Evolutionary conservation across 1,284 basidiomycete species (phyloP).

Genomic region (Ustilago nuda): DNA sequence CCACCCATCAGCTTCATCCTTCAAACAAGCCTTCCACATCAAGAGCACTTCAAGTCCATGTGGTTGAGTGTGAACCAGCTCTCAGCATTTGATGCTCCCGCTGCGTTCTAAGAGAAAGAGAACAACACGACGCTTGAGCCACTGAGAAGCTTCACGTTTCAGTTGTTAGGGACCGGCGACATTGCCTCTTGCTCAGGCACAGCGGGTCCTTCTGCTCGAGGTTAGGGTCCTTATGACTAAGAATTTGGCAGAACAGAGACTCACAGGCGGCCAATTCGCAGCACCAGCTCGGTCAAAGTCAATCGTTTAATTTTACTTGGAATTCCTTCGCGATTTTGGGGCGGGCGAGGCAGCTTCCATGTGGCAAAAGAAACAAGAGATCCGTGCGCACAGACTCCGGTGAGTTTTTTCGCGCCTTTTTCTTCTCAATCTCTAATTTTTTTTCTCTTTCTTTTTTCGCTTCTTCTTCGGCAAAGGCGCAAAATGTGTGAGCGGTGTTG

Average conservation of each 20-base stretch:
- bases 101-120: background rate
- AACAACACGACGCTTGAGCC: background rate
- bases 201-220: too few species aligned
- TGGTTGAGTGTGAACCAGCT: background rate
- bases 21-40: background rate
- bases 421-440: constrained; percentile 8
- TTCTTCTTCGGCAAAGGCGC: constrained; percentile 5
- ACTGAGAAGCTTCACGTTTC: background rate
- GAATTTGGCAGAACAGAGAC: background rate
- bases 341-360: background rate
- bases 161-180: constrained; percentile 12
- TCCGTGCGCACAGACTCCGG: constrained; percentile 1
- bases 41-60: background rate
- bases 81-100: background rate
- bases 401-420: constrained; percentile 10
- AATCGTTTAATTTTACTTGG: background rate
- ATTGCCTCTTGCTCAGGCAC: background rate
- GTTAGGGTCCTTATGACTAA: background rate
- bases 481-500: background rate
- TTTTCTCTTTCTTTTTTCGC: constrained; percentile 2
- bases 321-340: constrained; percentile 13
- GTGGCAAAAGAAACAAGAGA: constrained; percentile 4
- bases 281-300: constrained; percentile 27
- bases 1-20: background rate
- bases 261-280: constrained; percentile 21